Conservation (phyloP, 2,329 filamentous ascomycete genomes). For the Penicillium sumatraense region DNA sequence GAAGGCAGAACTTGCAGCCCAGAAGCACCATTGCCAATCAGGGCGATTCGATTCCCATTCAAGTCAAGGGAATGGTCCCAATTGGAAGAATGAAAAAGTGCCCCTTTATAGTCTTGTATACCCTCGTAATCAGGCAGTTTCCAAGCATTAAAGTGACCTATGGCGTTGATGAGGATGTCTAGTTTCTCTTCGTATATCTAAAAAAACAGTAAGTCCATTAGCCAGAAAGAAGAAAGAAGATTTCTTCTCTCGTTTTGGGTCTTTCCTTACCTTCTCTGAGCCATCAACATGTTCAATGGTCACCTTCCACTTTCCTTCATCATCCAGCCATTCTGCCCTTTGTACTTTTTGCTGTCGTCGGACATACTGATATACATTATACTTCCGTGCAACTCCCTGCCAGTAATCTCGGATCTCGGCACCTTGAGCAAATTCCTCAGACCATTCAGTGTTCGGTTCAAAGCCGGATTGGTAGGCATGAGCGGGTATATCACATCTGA, state of each 20-base stretch:
- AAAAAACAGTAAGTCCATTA: no score
- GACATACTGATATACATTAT: constrained; percentile 65
- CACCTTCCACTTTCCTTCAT: constrained; percentile 60
- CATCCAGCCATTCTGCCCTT: constrained; percentile 60
- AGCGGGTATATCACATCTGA: constrained; percentile 70
- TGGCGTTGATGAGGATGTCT: constrained; percentile 67
- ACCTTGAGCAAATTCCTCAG: constrained; percentile 69
- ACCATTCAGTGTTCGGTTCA: constrained; percentile 70
- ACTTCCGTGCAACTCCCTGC: constrained; percentile 65
- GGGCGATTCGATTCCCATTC: constrained; percentile 54
- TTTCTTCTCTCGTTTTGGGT: background rate
- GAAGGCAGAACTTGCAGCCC: constrained; percentile 59
- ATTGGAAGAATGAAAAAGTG: constrained; percentile 64
- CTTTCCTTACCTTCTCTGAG: constrained; percentile 22
- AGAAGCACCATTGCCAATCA: constrained; percentile 68
- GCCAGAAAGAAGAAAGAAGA: no score
- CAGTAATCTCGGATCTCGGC: constrained; percentile 71
- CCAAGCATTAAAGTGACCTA: constrained; percentile 70
- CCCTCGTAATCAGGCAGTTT: constrained; percentile 66
- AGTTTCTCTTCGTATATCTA: constrained; percentile 53
- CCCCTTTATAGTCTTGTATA: constrained; percentile 58
- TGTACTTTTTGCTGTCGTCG: constrained; percentile 62
- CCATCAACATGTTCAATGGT: constrained; percentile 43
- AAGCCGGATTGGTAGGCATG: constrained; percentile 74
- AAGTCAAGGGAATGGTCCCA: constrained; percentile 62